Evolutionary conservation across 805 yeast species (phyloP), one percentile per base, ranked within the genome.

Genomic region (Hemisphaericaspora nanyangensis): DNA sequence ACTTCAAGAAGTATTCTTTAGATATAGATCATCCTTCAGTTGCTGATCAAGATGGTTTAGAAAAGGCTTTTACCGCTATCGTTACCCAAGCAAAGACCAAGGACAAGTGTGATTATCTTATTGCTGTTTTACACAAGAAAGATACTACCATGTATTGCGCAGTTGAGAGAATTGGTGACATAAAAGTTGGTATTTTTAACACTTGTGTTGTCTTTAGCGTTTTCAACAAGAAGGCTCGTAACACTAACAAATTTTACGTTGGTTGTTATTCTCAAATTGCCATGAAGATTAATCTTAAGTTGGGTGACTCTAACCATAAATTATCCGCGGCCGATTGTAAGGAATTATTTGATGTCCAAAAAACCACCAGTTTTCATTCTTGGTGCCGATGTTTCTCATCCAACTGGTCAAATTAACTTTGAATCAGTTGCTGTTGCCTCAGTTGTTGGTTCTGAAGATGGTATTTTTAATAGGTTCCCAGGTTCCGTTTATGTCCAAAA

Each of bases 371-470:
- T 40, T 12, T 36, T 40, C 29, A 40, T 40, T 20, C 37, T 40
- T 20, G 43, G 43, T 31, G 43, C 43, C 27, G 43, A 40, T 40
- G 43, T 40, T 8, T 35, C 39, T 11, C 43, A 40, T 29, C 43
- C 43, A 27, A 40, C 39, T 6, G 35, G 38, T 20, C 32, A 19
- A 20, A 33, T 26, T 18, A 35, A 31, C 12, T 19, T 17, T 6
- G 34, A 31, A 13, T 37, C 38, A 13, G 43, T 40, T 30, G 35
- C 43, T 5, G 34, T 40, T 16, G 43, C 43, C 16, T 40, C 43
- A 6, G 39, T 35, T 12, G 43, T 40, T 24, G 43, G 39, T n/a
- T 35, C 39, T 35, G 43, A 40, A 30, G 43, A 40, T 32, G 37
- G 26, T 3, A 35, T 35, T 35, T 40, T 25, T 12, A 40, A 40